Evolutionary conservation across 495 filamentous ascomycete species (phyloP).

Genomic region (Lepraria neglecta): DNA sequence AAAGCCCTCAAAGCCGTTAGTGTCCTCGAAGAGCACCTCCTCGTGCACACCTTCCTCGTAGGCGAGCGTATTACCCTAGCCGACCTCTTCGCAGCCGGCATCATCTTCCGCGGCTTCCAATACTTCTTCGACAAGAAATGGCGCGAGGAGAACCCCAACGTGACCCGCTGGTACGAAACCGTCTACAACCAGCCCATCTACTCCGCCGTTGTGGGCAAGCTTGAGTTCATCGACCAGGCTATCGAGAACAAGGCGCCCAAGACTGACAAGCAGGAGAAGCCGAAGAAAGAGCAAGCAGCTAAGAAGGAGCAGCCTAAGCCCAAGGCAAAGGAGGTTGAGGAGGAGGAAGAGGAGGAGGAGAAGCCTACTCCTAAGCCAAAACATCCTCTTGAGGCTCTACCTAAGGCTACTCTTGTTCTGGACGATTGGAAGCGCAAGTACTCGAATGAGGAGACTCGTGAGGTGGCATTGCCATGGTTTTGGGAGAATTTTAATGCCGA

Average conservation of each 20-base stretch:
- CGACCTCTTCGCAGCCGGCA: constrained; percentile 74
- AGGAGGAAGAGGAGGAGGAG: constrained; percentile 64
- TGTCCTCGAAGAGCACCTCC: constrained; percentile 79
- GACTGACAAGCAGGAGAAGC: constrained; percentile 68
- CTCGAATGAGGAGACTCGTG: constrained; percentile 89
- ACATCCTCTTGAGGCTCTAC: constrained; percentile 87
- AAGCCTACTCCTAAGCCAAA: constrained; percentile 80
- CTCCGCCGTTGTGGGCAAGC: constrained; percentile 65
- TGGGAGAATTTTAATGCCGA: constrained; percentile 89
- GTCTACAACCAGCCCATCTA: constrained; percentile 87
- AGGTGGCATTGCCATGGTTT: constrained; percentile 88
- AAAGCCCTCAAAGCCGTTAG: constrained; percentile 56
- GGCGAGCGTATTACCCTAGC: constrained; percentile 96
- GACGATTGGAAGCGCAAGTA: constrained; percentile 99
- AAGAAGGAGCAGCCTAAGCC: constrained; percentile 47
- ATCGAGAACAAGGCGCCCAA: constrained; percentile 86
- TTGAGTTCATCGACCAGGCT: constrained; percentile 73
- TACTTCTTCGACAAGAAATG: constrained; percentile 84
- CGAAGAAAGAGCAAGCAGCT: constrained; percentile 53
- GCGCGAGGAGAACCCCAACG: constrained; percentile 71
- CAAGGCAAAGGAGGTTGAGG: constrained; percentile 53
- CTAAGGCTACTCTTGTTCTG: constrained; percentile 69
- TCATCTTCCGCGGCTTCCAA: constrained; percentile 79
- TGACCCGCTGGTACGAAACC: constrained; percentile 90
- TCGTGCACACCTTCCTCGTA: constrained; percentile 91